Conservation (phyloP, 139 green algal genomes). For the Protoeuglena noctilucae region DNA sequence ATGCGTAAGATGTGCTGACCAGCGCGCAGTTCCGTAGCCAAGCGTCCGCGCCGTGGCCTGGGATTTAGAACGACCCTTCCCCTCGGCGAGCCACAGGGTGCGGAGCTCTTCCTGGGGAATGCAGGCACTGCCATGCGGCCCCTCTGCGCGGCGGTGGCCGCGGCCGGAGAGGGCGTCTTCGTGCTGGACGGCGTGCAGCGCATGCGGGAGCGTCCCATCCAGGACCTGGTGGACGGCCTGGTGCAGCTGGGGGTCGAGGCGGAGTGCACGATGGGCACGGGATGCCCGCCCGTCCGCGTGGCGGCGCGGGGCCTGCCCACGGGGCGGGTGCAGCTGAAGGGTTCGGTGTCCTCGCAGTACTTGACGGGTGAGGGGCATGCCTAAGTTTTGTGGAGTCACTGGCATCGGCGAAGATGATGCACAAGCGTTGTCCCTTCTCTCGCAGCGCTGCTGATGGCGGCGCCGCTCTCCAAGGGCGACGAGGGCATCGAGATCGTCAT, state of each 20-base stretch:
- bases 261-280: constrained; percentile 77
- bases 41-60: neutral
- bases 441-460: constrained; percentile 92
- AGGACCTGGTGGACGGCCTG: constrained; percentile 69
- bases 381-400: no score
- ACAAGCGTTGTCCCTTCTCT: no score
- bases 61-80: constrained; percentile 4
- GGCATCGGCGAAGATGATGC: no score
- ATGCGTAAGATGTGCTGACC: neutral
- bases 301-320: constrained; percentile 61
- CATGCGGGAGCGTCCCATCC: constrained; percentile 90
- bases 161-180: constrained; percentile 70
- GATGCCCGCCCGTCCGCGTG: constrained; percentile 83
- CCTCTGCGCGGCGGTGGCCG: constrained; percentile 88
- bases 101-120: constrained; percentile 90
- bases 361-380: no score
- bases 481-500: constrained; percentile 61
- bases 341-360: constrained; percentile 77
- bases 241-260: constrained; percentile 84
- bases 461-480: constrained; percentile 58
- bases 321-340: constrained; percentile 58
- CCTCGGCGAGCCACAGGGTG: no score
- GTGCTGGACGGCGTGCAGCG: constrained; percentile 72
- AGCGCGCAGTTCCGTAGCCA: no score
- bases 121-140: constrained; percentile 95